A percentile compares a stretch with the other conserved stretches of the same genome.
These are phyloP conservation scores for Helianthus tuberosus DNA, from an alignment of 129 eudicot species.

Conservation along the genomic window DNA sequence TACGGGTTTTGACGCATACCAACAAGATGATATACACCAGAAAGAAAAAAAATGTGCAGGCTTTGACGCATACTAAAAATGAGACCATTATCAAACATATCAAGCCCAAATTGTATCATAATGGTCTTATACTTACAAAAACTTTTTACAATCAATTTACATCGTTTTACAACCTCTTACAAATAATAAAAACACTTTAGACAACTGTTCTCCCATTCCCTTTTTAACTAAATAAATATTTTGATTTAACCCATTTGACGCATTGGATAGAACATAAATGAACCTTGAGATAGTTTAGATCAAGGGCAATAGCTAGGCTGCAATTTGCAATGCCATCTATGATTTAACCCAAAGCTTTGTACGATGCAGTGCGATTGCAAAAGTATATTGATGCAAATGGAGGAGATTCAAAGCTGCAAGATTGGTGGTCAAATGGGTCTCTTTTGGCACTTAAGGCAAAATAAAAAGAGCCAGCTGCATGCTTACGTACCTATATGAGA, in stretches of 20 bases:
- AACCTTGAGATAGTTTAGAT: slow-evolving; percentile 85
- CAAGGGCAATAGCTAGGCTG: slow-evolving; percentile 91
- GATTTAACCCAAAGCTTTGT: slow-evolving; percentile 75
- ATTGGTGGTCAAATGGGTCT: background rate
- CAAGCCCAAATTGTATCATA: no score
- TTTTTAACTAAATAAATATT: no score
- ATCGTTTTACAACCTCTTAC: background rate
- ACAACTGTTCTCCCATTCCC: background rate
- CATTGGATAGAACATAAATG: background rate
- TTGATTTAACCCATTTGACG: slow-evolving; percentile 1
- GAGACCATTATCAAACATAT: no score
- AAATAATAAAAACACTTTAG: background rate
- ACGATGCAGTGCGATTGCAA: slow-evolving; percentile 95
- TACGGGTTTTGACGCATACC: no score
- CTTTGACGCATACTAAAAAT: no score
- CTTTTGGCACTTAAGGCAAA: background rate
- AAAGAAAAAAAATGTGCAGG: no score
- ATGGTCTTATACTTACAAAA: no score
- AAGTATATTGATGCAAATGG: slow-evolving; percentile 90
- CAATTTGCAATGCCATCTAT: slow-evolving; percentile 94
- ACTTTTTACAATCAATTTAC: background rate
- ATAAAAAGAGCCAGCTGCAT: background rate
- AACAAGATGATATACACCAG: no score
- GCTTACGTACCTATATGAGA: slow-evolving; percentile 63
- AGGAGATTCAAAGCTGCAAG: slow-evolving; percentile 81